These are phyloP conservation scores for Aspergillus fumigatiaffinis DNA, from an alignment of 2,329 filamentous ascomycete genomes.

Conservation along the genomic window DNA sequence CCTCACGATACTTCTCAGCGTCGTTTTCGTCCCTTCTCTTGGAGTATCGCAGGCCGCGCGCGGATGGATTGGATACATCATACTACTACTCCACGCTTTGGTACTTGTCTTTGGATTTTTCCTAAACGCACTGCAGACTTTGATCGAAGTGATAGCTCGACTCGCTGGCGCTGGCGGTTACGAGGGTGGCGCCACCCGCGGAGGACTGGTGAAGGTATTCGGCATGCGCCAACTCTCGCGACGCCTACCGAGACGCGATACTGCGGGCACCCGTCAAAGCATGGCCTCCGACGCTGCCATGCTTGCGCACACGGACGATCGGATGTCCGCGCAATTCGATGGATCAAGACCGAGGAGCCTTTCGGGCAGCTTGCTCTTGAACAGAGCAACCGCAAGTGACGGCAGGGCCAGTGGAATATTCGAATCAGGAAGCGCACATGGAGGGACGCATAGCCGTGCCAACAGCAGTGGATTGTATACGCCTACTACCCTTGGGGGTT, in stretches of 20 bases:
- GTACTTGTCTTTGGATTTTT: conserved; percentile 91
- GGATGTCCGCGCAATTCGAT: conserved; percentile 55
- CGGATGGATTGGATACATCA: conserved; percentile 93
- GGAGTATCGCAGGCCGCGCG: conserved; percentile 73
- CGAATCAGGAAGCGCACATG: conserved; percentile 49
- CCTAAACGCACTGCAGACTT: conserved; percentile 82
- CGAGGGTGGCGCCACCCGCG: conserved; percentile 64
- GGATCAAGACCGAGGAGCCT: conserved; percentile 55
- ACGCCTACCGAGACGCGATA: conserved; percentile 61
- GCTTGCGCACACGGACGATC: conserved; percentile 64
- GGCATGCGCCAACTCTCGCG: conserved; percentile 84
- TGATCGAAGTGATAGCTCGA: conserved; percentile 82
- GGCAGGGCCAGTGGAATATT: conserved; percentile 50
- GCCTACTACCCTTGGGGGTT: conserved; percentile 72
- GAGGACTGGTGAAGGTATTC: conserved; percentile 83
- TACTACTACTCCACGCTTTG: conserved; percentile 77
- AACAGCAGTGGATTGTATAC: conserved; percentile 62
- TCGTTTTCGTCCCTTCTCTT: conserved; percentile 80
- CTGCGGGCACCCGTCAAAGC: conserved; percentile 68
- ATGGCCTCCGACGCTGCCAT: conserved; percentile 80
- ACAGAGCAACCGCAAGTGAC: conserved; percentile 44
- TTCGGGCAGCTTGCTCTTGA: conserved; percentile 61
- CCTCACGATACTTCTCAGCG: conserved; percentile 68
- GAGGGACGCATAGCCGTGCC: conserved; percentile 48
- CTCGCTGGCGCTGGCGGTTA: conserved; percentile 79